A percentile compares a stretch with the other conserved stretches of the same genome.
Evolutionary conservation across 2,329 filamentous ascomycete genomes (phyloP).

Genomic region (Beauveria pseudobassiana): DNA sequence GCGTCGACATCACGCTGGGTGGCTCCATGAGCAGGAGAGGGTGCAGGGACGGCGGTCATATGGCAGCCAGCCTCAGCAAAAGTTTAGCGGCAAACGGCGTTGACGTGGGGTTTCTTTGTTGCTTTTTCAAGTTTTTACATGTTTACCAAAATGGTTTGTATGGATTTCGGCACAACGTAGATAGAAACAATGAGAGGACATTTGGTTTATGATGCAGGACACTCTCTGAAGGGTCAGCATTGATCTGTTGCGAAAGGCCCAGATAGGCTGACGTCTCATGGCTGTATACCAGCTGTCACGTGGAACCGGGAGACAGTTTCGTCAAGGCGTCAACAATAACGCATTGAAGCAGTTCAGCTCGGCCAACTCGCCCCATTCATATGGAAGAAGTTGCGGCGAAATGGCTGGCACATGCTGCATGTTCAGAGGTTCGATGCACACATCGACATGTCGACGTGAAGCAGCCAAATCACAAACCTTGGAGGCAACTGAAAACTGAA

Average conservation of each 20-base stretch:
- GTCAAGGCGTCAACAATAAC: neutral
- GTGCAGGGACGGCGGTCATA: conserved; percentile 59
- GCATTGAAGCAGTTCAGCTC: neutral
- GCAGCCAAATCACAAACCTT: neutral
- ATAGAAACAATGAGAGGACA: neutral
- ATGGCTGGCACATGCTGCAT: neutral
- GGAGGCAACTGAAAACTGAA: no score
- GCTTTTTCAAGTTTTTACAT: neutral
- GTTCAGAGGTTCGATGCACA: neutral
- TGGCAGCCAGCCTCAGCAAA: conserved; percentile 69
- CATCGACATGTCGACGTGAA: neutral
- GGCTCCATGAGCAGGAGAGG: conserved; percentile 71
- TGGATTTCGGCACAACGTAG: neutral
- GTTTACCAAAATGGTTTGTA: neutral
- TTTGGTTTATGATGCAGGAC: neutral
- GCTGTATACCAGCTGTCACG: neutral
- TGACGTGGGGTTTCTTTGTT: neutral
- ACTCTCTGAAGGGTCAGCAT: no score
- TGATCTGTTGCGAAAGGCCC: neutral
- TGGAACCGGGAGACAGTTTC: neutral
- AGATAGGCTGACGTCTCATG: neutral
- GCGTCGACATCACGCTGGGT: conserved; percentile 77
- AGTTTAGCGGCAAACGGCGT: conserved; percentile 16
- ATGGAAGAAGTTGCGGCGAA: neutral
- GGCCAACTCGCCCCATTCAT: neutral